Evolutionary conservation across 352 stramenopile species (phyloP).

Genomic region (Aphanomyces stellatus): DNA sequence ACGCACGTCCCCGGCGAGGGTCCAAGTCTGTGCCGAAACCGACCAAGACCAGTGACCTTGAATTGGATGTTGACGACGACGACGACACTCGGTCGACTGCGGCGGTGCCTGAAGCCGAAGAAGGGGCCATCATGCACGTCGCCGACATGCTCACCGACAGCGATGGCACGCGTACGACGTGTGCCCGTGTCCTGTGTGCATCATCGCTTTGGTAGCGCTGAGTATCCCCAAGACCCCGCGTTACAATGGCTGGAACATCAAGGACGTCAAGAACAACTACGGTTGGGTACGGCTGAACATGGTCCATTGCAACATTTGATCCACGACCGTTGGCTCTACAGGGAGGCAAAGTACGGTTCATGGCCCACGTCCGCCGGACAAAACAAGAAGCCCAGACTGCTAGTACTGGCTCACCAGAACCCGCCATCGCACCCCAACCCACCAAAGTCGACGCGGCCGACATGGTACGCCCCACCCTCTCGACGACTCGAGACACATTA

Average conservation of each 20-base stretch:
- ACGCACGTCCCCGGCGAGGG: too few relatives aligned
- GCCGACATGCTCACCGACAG: background rate
- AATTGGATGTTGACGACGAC: background rate
- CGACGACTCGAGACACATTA: background rate
- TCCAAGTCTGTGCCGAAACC: too few relatives aligned
- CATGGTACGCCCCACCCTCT: background rate
- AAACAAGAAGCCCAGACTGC: too few relatives aligned
- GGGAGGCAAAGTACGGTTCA: conserved; percentile 17
- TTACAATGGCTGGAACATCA: conserved; percentile 14
- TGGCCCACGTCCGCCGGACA: conserved; percentile 1
- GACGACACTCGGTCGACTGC: background rate
- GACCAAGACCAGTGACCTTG: background rate
- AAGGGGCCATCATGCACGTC: background rate
- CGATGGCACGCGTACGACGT: background rate
- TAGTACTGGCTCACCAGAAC: too few relatives aligned
- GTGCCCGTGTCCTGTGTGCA: background rate
- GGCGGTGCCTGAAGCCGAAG: background rate
- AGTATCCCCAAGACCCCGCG: background rate
- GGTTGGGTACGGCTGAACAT: conserved; percentile 10
- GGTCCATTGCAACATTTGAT: too few relatives aligned
- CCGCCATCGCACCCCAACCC: too few relatives aligned
- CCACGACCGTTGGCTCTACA: too few relatives aligned
- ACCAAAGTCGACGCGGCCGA: conserved; percentile 12
- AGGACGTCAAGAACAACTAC: conserved; percentile 19
- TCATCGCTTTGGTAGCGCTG: background rate